phyloP scores from a whole-genome alignment of 1,284 basidiomycete species.

The Pseudozyma thailandica region DNA sequence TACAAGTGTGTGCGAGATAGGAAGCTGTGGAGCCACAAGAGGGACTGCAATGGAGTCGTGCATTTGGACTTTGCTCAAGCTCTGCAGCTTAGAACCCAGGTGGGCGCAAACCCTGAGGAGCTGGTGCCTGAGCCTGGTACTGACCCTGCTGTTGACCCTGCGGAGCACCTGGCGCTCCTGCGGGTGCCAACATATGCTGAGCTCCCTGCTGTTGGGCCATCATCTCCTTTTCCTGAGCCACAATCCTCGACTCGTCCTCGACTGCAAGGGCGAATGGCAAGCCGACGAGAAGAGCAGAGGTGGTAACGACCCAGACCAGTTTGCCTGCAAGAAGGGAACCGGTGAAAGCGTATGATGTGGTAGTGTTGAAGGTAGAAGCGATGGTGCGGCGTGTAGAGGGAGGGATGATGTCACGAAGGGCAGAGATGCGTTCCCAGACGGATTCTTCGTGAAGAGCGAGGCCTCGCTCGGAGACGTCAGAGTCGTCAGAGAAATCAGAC shows the following conservation, averaged over 20 bases:
- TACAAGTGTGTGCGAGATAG: conserved; percentile 7
- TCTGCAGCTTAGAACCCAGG: conserved; percentile 58
- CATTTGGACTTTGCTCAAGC: too few species aligned
- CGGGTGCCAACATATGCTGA: conserved; percentile 71
- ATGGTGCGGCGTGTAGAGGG: conserved; percentile 85
- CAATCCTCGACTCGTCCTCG: conserved; percentile 94
- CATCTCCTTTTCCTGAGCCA: conserved; percentile 94
- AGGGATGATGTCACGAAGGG: conserved; percentile 93
- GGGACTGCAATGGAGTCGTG: too few species aligned
- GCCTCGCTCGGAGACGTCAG: conserved; percentile 60
- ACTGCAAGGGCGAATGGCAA: conserved; percentile 90
- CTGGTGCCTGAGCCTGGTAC: conserved; percentile 16
- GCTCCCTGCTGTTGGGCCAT: conserved; percentile 90
- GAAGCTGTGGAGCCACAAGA: background rate
- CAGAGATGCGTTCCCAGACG: conserved; percentile 85
- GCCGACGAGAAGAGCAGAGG: conserved; percentile 89
- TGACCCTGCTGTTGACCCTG: conserved; percentile 8
- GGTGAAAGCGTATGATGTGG: conserved; percentile 73
- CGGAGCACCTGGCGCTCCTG: conserved; percentile 12
- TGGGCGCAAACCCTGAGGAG: conserved; percentile 57
- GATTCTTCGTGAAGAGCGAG: conserved; percentile 73
- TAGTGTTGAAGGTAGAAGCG: conserved; percentile 74
- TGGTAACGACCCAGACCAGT: conserved; percentile 93
- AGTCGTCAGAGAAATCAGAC: conserved; percentile 59
- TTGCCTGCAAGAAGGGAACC: conserved; percentile 82